These are phyloP conservation scores for Bidens hawaiensis DNA, from an alignment of 140 eudicot species.

Conservation along the genomic window DNA sequence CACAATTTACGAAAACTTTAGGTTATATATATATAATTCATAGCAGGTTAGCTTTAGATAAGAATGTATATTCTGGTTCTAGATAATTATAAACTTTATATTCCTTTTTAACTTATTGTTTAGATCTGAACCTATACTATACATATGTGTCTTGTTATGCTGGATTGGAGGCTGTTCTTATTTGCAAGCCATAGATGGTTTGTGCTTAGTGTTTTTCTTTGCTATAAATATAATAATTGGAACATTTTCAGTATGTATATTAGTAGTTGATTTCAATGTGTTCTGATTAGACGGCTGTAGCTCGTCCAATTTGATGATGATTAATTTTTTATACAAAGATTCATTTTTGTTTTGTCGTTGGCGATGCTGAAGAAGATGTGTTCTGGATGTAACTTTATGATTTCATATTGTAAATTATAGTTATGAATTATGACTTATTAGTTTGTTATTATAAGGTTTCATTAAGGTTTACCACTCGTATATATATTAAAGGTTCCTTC, in stretches of 20 bases:
- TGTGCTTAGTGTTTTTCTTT: not conserved
- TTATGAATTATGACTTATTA: too few relatives aligned
- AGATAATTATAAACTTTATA: too few relatives aligned
- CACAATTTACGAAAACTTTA: not conserved
- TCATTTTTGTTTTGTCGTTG: not conserved
- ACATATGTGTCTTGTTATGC: not conserved
- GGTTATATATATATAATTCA: not conserved
- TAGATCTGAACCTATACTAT: conserved; percentile 13
- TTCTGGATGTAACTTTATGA: not conserved
- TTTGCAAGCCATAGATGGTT: too few relatives aligned
- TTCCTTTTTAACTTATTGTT: not conserved
- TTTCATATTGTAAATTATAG: not conserved
- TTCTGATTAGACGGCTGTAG: not conserved
- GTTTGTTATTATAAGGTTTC: not conserved
- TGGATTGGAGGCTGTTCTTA: not conserved
- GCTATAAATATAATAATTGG: not conserved
- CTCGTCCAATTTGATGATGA: not conserved
- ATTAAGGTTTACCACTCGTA: not conserved
- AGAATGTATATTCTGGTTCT: not conserved
- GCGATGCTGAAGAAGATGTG: not conserved
- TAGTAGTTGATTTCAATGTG: conserved; percentile 4
- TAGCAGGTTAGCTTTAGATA: conserved; percentile 8
- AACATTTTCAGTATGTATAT: not conserved
- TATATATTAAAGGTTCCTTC: too few relatives aligned
- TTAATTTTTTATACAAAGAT: not conserved